Evolutionary conservation across 2,329 filamentous ascomycete species (phyloP).

Genomic region (Chalara sp.): DNA sequence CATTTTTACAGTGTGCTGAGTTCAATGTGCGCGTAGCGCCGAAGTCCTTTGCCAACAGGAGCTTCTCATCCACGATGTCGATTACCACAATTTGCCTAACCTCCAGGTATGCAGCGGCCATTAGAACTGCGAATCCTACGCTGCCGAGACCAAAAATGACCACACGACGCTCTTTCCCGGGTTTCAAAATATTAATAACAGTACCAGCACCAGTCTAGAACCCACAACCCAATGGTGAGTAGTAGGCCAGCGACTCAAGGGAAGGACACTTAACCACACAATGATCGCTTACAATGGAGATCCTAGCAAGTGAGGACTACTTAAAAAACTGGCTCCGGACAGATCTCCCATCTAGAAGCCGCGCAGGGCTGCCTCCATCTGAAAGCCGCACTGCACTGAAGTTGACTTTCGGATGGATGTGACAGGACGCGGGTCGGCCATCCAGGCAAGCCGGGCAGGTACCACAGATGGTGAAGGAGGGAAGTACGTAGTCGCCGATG

Average conservation of each 20-base stretch:
- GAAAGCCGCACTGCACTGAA: slow-evolving; percentile 9
- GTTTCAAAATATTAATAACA: slow-evolving; percentile 29
- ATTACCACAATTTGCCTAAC: slow-evolving; percentile 35
- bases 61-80: slow-evolving; percentile 34
- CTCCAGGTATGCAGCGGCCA: slow-evolving; percentile 28
- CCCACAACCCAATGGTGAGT: slow-evolving; percentile 34
- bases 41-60: slow-evolving; percentile 35
- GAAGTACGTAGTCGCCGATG: slow-evolving; percentile 22
- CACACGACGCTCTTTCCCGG: slow-evolving; percentile 20
- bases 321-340: no score
- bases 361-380: slow-evolving; percentile 11
- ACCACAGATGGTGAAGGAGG: slow-evolving; percentile 28
- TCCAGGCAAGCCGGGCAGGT: slow-evolving; percentile 23
- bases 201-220: slow-evolving; percentile 35
- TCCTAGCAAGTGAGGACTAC: no score
- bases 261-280: slow-evolving; percentile 17
- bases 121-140: slow-evolving; percentile 32
- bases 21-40: slow-evolving; percentile 37
- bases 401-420: slow-evolving; percentile 12
- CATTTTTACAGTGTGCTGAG: slow-evolving; percentile 21
- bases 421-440: slow-evolving; percentile 24
- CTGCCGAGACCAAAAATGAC: slow-evolving; percentile 32
- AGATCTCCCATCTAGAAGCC: slow-evolving; percentile 9
- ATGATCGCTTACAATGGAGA: no score
- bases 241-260: slow-evolving; percentile 23